These are phyloP conservation scores for Candida dajiaensis DNA, from an alignment of 805 yeast species.

Conservation along the genomic window DNA sequence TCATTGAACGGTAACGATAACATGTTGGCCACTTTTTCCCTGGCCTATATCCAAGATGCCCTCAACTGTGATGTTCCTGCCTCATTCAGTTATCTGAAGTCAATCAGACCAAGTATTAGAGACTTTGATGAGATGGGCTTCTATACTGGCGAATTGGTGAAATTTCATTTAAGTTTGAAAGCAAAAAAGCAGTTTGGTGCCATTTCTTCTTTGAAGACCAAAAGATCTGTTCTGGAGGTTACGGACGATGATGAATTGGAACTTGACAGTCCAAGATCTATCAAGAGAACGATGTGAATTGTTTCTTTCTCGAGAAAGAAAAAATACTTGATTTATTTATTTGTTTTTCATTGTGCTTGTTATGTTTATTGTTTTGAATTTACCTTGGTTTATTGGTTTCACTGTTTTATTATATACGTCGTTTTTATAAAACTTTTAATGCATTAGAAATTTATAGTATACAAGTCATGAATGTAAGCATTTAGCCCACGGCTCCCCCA, in stretches of 20 bases:
- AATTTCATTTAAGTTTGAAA: conserved; percentile 15
- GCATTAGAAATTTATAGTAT: not conserved
- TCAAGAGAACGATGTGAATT: conserved; percentile 18
- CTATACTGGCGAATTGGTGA: conserved; percentile 18
- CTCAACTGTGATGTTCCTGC: conserved; percentile 20
- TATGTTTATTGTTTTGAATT: not conserved
- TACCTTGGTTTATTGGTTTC: not conserved
- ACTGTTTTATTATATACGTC: not conserved
- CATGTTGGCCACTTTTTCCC: conserved; percentile 17
- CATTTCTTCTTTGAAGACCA: conserved; percentile 9
- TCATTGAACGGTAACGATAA: conserved; percentile 26
- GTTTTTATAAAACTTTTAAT: not conserved
- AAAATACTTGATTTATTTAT: not conserved
- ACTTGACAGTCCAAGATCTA: conserved; percentile 18
- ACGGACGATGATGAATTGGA: conserved; percentile 21
- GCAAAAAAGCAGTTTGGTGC: conserved; percentile 17
- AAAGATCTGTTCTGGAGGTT: conserved; percentile 21
- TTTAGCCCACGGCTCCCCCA: not conserved
- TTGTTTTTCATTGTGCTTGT: not conserved
- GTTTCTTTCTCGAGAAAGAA: not conserved
- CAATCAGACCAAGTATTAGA: conserved; percentile 22
- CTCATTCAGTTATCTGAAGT: conserved; percentile 19
- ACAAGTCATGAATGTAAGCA: not conserved
- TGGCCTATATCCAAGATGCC: conserved; percentile 19
- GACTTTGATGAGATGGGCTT: conserved; percentile 21